Conservation (phyloP, 495 filamentous ascomycete species). For the Xylaria bambusicola region DNA sequence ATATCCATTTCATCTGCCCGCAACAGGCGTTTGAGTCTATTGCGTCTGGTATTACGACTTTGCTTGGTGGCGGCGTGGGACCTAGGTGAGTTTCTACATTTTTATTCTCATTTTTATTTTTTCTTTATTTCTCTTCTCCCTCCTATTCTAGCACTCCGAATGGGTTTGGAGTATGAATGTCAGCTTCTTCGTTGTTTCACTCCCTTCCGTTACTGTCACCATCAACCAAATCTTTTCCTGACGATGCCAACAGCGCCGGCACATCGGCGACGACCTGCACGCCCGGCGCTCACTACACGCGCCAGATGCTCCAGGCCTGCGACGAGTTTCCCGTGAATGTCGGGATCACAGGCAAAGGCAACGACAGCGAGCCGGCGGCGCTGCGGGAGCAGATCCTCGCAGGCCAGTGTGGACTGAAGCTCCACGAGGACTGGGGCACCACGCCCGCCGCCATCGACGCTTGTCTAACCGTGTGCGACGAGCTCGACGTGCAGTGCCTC, state of each 20-base stretch:
- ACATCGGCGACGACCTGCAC: constrained; percentile 97
- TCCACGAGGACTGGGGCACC: constrained; percentile 97
- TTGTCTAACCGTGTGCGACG: constrained; percentile 85
- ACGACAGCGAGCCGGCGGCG: constrained; percentile 72
- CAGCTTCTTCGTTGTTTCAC: too few relatives aligned
- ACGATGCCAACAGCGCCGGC: constrained; percentile 63
- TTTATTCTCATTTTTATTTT: not conserved
- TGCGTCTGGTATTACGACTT: constrained; percentile 85
- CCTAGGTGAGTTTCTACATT: constrained; percentile 56
- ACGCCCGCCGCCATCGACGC: constrained; percentile 92
- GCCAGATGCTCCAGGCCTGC: constrained; percentile 89
- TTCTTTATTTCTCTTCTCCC: not conserved
- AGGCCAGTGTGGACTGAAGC: constrained; percentile 87
- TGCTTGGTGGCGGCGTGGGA: constrained; percentile 93
- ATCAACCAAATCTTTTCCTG: too few relatives aligned
- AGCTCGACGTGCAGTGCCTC: constrained; percentile 89
- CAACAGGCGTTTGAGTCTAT: constrained; percentile 89
- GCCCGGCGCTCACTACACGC: constrained; percentile 78
- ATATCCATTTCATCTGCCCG: constrained; percentile 97
- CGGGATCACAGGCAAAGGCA: constrained; percentile 95
- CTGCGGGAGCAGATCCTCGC: constrained; percentile 81
- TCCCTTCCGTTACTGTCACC: too few relatives aligned
- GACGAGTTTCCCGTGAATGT: constrained; percentile 88
- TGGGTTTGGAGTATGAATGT: too few relatives aligned
- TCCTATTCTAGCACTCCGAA: too few relatives aligned